Percentiles rank a stretch among this genome's conserved stretches.
phyloP scores from a whole-genome alignment of 139 green algal genomes.

The Penium margaritaceum region DNA sequence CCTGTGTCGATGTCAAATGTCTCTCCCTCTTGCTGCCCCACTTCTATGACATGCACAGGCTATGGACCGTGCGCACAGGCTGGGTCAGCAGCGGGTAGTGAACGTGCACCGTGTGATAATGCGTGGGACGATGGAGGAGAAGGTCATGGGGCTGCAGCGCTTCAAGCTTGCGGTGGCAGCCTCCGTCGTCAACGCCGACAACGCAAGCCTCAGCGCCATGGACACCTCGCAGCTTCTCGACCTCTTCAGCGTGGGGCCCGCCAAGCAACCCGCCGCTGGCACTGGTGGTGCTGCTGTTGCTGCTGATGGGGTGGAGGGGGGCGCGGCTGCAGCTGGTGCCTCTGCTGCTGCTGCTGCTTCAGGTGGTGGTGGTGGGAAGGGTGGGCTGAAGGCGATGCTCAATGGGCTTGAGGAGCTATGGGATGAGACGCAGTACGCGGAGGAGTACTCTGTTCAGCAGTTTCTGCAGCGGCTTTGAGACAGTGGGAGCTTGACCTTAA shows the following conservation, averaged over 20 bases:
- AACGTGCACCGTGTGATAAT: constrained; percentile 84
- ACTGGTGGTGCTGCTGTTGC: neutral
- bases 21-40: too few species aligned
- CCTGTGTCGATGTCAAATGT: neutral
- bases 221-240: constrained; percentile 74
- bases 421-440: too few species aligned
- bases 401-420: too few species aligned
- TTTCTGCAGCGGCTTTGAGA: too few species aligned
- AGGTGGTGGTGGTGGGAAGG: too few species aligned
- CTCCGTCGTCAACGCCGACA: constrained; percentile 72
- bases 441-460: too few species aligned
- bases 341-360: too few species aligned
- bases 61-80: constrained; percentile 91
- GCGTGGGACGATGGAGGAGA: constrained; percentile 65
- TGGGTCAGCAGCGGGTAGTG: constrained; percentile 86
- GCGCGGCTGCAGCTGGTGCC: too few species aligned
- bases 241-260: constrained; percentile 56
- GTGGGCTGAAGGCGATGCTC: too few species aligned
- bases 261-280: too few species aligned
- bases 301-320: neutral
- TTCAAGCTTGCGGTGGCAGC: constrained; percentile 91
- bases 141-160: constrained; percentile 74
- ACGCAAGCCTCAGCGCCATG: constrained; percentile 64
- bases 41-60: constrained; percentile 31
- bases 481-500: too few species aligned